phyloP scores from a whole-genome alignment of 441 rosid genomes.

The Arabidopsis lyrata region DNA sequence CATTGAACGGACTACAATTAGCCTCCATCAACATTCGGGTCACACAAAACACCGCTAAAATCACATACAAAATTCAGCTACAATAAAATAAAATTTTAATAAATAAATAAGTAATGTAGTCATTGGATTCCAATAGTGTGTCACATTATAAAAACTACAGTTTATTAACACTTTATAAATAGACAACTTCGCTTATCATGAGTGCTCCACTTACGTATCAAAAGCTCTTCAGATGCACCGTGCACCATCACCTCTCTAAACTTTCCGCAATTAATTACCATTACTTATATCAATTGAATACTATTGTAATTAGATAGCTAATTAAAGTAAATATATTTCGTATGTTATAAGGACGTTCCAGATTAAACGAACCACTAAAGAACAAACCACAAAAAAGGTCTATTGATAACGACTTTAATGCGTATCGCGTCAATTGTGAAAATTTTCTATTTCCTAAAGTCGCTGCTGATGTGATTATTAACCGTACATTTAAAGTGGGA shows the following conservation, averaged over 20 bases:
- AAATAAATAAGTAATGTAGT: conserved; percentile 2
- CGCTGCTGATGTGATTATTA: conserved; percentile 29
- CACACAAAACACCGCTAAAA: neutral
- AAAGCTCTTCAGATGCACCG: conserved; percentile 33
- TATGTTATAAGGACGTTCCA: conserved; percentile 38
- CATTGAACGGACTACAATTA: neutral
- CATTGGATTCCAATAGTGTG: conserved; percentile 43
- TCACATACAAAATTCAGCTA: neutral
- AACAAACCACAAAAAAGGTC: conserved; percentile 11
- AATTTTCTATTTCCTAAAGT: neutral
- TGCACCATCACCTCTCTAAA: conserved; percentile 28
- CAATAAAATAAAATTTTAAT: neutral
- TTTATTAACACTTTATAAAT: conserved; percentile 38
- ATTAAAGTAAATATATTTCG: neutral
- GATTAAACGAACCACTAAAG: conserved; percentile 35
- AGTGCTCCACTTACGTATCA: conserved; percentile 52
- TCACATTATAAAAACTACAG: conserved; percentile 23
- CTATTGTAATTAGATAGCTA: neutral
- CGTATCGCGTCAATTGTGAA: conserved; percentile 29
- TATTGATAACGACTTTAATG: conserved; percentile 42
- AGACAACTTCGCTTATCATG: conserved; percentile 48
- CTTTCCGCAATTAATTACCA: conserved; percentile 30
- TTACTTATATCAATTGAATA: conserved; percentile 11
- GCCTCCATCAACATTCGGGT: conserved; percentile 2
- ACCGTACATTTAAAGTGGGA: conserved; percentile 41